Evolutionary conservation across 805 yeast genomes (phyloP).

Genomic region (Vanderwaltozyma verrucispora): DNA sequence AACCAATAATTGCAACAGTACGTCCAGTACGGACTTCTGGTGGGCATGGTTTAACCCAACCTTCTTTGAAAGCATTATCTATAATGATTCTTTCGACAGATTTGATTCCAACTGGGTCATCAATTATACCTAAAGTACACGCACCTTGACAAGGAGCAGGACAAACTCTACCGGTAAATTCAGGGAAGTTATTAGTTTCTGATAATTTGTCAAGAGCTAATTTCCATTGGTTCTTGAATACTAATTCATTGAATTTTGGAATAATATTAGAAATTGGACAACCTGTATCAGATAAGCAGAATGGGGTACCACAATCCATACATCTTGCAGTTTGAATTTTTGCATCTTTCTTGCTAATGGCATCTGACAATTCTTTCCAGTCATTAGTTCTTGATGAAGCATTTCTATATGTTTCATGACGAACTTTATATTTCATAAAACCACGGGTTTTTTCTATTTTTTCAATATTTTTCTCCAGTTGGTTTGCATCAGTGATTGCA

Average conservation of each 20-base stretch:
- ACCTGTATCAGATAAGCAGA: constrained; percentile 96
- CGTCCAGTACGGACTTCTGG: constrained; percentile 79
- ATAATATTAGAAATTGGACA: constrained; percentile 95
- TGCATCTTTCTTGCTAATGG: constrained; percentile 78
- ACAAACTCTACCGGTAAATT: constrained; percentile 95
- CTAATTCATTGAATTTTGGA: constrained; percentile 97
- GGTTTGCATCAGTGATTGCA: constrained; percentile 58
- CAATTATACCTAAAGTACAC: constrained; percentile 84
- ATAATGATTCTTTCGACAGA: constrained; percentile 93
- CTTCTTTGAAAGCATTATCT: constrained; percentile 92
- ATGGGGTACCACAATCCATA: constrained; percentile 99
- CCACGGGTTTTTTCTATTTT: constrained; percentile 66
- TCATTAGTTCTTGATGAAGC: constrained; percentile 70
- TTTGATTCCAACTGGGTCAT: constrained; percentile 93
- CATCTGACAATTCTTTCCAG: constrained; percentile 82
- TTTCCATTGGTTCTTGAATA: constrained; percentile 88
- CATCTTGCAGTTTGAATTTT: constrained; percentile 92
- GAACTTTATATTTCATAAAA: constrained; percentile 86
- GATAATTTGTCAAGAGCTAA: constrained; percentile 84
- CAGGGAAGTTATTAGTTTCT: constrained; percentile 98
- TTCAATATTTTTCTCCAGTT: constrained; percentile 52
- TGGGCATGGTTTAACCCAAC: constrained; percentile 85
- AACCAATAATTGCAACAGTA: constrained; percentile 78
- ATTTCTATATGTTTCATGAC: constrained; percentile 76
- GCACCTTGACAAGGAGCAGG: constrained; percentile 99